Evolutionary conservation across 306 rosid genomes (phyloP), one percentile per base, ranked within the genome.

Genomic region (Cucumis cinereus): DNA sequence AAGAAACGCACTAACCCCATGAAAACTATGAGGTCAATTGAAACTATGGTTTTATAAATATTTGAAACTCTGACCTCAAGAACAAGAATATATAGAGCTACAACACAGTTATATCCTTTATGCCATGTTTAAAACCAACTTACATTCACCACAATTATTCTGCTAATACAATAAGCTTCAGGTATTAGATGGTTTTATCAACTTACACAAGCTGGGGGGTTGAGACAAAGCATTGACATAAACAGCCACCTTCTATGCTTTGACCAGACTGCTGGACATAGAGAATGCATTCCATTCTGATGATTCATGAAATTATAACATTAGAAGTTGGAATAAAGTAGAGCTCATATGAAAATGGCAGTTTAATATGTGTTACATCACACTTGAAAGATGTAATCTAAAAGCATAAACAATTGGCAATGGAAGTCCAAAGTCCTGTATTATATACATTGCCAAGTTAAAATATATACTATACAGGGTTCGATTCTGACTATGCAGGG

Each of bases 181-280:
- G 23, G 28, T 10, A 22, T 23, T 23, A 68, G 15, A 69, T 8
- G 38, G n/a, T 69, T 43, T 71, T 40, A 76, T 77, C 77, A 80
- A 92, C 99, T 94, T 92, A 94, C 99, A 88, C 99, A 94, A 35
- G 96, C 84, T 66, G 90, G 23, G 73, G 97, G 99, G 74, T 92
- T 94, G 87, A 94, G 87, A 81, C 97, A 89, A 71, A 94, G 89
- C 97, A 92, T 92, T 69, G 97, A 90, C 97, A 90, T 94, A 81
- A 94, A 83, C 70, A 92, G 90, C 99, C 99, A 94, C 82, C 99
- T 85, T 82, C 96, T 87, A 82, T 94, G 97, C 82, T 94, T 94
- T 56, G 99, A 92, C 99, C 96, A 92, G 79, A 94, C 96, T 52
- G 97, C 99, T 63, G 99, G 99, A 83, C 99, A 94, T 76, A 94